phyloP scores from a whole-genome alignment of 371 early-diverging fungal species.

The Mortierella sp. region DNA sequence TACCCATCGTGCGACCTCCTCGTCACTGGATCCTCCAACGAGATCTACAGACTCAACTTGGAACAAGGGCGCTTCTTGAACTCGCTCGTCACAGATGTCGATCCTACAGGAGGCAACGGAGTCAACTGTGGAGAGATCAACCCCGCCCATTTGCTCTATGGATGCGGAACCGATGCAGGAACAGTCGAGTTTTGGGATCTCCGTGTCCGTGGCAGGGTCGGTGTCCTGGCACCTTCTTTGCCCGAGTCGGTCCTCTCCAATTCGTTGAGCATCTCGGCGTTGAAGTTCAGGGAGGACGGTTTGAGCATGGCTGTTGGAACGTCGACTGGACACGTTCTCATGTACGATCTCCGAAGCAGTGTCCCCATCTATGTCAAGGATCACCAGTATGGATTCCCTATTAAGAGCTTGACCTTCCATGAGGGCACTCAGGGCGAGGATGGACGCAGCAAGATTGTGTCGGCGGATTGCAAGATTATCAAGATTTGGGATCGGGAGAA shows the following conservation, averaged over 20 bases:
- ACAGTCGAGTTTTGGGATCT: constrained; percentile 97
- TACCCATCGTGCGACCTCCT: constrained; percentile 93
- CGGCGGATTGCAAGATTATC: constrained; percentile 91
- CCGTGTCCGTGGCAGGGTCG: constrained; percentile 81
- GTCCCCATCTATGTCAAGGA: constrained; percentile 91
- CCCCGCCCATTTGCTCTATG: constrained; percentile 93
- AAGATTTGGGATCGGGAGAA: constrained; percentile 92
- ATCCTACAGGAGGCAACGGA: constrained; percentile 64
- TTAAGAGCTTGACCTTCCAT: constrained; percentile 90
- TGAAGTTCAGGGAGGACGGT: constrained; percentile 91
- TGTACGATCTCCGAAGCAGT: constrained; percentile 95
- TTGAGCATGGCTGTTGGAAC: constrained; percentile 93
- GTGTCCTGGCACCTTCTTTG: constrained; percentile 69
- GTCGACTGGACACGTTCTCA: constrained; percentile 88
- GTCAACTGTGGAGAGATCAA: constrained; percentile 89
- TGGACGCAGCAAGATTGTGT: constrained; percentile 82
- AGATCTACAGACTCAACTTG: constrained; percentile 95
- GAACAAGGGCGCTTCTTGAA: constrained; percentile 96
- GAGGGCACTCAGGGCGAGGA: constrained; percentile 69
- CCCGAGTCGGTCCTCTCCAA: constrained; percentile 62
- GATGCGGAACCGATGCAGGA: constrained; percentile 91
- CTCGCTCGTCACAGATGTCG: constrained; percentile 81
- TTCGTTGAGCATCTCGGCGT: constrained; percentile 76
- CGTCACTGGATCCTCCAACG: constrained; percentile 83
- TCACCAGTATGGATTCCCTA: constrained; percentile 98